Conservation (phyloP, 139 green algal genomes). For the Ettlia oleoabundans region DNA sequence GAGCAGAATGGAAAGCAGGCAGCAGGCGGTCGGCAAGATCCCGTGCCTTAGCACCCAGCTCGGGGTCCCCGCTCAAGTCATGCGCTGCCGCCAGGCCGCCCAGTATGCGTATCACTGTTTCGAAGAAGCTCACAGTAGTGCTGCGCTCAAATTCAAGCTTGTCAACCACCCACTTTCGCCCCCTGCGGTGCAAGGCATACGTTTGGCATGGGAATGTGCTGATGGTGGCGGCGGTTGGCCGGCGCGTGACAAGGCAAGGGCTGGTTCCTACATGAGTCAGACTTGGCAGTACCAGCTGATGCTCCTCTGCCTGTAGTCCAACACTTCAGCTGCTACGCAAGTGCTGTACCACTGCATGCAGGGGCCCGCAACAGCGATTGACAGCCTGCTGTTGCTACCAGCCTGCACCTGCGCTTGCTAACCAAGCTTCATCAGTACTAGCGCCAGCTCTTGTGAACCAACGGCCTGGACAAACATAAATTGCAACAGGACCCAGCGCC, state of each 20-base stretch:
- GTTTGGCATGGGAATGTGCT: not conserved
- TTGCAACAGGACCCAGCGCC: not conserved
- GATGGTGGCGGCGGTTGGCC: no score
- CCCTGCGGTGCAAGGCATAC: constrained; percentile 9
- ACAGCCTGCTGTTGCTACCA: no score
- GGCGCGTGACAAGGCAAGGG: no score
- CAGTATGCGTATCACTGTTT: constrained; percentile 40
- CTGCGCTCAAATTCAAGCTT: constrained; percentile 62
- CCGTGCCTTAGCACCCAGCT: constrained; percentile 26
- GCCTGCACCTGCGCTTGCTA: no score
- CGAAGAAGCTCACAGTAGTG: constrained; percentile 36
- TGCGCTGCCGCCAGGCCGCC: constrained; percentile 64
- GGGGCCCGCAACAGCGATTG: no score
- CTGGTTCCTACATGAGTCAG: no score
- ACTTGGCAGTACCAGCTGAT: no score
- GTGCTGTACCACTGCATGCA: no score
- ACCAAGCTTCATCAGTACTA: no score
- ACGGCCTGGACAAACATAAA: no score
- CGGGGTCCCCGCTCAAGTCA: constrained; percentile 66
- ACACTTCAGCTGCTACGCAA: no score
- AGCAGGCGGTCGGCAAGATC: constrained; percentile 71
- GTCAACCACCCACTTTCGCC: constrained; percentile 53
- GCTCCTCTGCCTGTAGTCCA: no score
- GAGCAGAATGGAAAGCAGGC: constrained; percentile 71
- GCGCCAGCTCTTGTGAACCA: not conserved